Percentiles rank a stretch among this genome's conserved stretches.
Evolutionary conservation across 2,329 filamentous ascomycete genomes (phyloP).

Genomic region (Alternaria postmessia): DNA sequence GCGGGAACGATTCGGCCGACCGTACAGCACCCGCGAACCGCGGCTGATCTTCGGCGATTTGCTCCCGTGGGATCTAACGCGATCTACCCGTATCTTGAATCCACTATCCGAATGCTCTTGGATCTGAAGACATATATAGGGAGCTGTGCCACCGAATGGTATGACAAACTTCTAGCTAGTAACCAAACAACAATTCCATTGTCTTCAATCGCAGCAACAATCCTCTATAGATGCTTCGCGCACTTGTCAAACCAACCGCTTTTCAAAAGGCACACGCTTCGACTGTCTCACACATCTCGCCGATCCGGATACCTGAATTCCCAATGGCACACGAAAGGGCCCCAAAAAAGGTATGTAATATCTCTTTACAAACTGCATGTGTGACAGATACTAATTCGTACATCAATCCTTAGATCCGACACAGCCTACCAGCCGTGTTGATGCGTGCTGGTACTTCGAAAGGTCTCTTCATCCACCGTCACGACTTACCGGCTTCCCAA

Average conservation of each 20-base stretch:
- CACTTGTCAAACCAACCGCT: constrained; percentile 2
- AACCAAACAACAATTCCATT: no score
- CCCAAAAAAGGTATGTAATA: constrained; percentile 16
- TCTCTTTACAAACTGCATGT: no score
- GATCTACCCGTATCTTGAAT: background rate
- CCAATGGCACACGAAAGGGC: constrained; percentile 20
- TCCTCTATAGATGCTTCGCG: constrained; percentile 15
- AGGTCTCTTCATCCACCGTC: constrained; percentile 51
- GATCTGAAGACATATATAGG: no score
- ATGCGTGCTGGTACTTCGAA: constrained; percentile 54
- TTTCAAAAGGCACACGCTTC: constrained; percentile 8
- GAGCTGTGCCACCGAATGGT: no score
- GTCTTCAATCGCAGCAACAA: background rate
- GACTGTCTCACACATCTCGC: constrained; percentile 2
- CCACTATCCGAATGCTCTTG: background rate
- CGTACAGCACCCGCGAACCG: no score
- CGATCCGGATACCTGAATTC: constrained; percentile 13
- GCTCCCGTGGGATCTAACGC: constrained; percentile 1
- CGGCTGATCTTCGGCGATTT: no score
- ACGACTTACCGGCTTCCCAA: constrained; percentile 60
- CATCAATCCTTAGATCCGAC: background rate
- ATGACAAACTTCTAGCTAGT: no score
- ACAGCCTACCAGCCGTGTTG: constrained; percentile 46
- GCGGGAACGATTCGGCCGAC: background rate
- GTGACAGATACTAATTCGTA: no score